Percentiles rank a stretch among this genome's conserved stretches.
These are phyloP conservation scores for Paxillus rubicundulus DNA, from an alignment of 768 basidiomycete species.

Conservation along the genomic window DNA sequence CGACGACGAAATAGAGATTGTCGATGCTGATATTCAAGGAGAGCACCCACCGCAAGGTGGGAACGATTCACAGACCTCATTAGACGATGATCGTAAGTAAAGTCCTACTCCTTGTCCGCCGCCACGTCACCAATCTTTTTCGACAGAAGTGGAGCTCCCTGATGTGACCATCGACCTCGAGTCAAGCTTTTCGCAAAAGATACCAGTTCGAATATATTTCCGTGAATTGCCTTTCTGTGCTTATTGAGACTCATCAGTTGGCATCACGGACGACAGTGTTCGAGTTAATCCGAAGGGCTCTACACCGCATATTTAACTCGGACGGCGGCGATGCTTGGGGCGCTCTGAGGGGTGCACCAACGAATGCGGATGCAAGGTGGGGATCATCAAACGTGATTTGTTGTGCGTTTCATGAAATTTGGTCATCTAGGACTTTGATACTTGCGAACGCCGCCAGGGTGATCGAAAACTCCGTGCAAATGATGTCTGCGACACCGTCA, in stretches of 20 bases:
- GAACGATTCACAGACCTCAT: not conserved
- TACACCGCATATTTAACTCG: conserved; percentile 28
- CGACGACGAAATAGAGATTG: conserved; percentile 9
- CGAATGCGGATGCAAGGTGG: conserved; percentile 23
- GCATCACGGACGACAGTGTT: conserved; percentile 37
- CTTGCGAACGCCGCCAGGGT: conserved; percentile 42
- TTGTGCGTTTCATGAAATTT: not conserved
- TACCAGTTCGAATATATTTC: conserved; percentile 33
- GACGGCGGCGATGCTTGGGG: conserved; percentile 30
- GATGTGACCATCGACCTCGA: conserved; percentile 39
- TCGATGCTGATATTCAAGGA: conserved; percentile 8
- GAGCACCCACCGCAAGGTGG: not conserved
- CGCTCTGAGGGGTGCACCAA: conserved; percentile 11
- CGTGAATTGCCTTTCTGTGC: not conserved
- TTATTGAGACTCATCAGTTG: conserved; percentile 23
- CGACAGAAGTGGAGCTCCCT: conserved; percentile 20
- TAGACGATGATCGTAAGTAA: not conserved
- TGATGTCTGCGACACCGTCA: conserved; percentile 47
- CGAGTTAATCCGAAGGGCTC: conserved; percentile 37
- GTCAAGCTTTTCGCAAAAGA: conserved; percentile 39
- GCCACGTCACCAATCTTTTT: not conserved
- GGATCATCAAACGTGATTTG: not conserved
- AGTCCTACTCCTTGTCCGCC: not conserved
- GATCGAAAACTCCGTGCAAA: conserved; percentile 47
- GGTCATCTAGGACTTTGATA: conserved; percentile 36